Evolutionary conservation across 1,284 basidiomycete genomes (phyloP), one percentile per base, ranked within the genome.

Genomic region (Cryptococcus neoformans): DNA sequence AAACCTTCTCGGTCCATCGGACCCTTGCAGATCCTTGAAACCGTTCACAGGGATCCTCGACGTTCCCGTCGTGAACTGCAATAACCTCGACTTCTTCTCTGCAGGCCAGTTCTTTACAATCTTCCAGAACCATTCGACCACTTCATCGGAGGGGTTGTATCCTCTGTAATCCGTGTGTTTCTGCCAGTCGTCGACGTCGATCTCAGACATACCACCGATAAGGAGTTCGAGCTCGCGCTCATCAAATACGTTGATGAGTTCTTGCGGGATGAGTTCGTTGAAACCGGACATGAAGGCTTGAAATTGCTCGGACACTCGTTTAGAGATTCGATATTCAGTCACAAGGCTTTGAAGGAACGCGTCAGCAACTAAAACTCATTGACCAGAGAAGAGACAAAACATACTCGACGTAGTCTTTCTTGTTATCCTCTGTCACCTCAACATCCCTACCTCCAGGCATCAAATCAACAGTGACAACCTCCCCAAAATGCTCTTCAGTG

Each of bases 41-140:
- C 96, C 96, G 76, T 97, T 97, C 34, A 99, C 96, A 5, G 96
- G 96, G 56, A 99, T 92, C 66, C 95, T 84, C 39, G 90, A 94
- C 8, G 96, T 99, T 44, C 96, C 96, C 4, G 96, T 99, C 6
- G 94, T 93, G 77, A 99, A 54, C 44, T 57, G 44, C 28, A 53
- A 36, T 36, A 51, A 51, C 34, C 42, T 28, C 46, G 49, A 54
- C 61, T 98, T 97, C 76, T 92, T 87, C 79, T 99, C 96, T 0
- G 92, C 83, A 6, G 95, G 93, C 95, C 95, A 99, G 53, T 87
- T 87, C 55, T 90, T 87, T 57, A 99, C 90, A 70, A 92, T 94
- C 80, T 98, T 89, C 96, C 96, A 99, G 85, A 99, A 99, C 96
- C 96, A 99, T 75, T 97, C 92, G 63, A 99, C 92, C 59, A 99